Evolutionary conservation across 2,329 filamentous ascomycete species (phyloP).

Genomic region (Beauveria caledonica): DNA sequence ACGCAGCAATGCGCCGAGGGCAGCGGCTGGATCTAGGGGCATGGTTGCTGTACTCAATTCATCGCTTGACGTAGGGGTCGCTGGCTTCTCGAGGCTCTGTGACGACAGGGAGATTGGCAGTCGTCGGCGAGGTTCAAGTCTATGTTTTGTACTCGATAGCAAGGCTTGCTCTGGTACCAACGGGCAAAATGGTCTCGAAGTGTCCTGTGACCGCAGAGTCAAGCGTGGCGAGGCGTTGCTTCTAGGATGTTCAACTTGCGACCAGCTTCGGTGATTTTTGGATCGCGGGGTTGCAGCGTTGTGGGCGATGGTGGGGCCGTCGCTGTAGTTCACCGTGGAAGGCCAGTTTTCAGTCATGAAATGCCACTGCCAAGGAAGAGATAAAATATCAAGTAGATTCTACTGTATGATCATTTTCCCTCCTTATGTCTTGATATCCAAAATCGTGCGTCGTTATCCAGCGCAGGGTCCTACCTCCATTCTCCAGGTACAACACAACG

Average conservation of each 20-base stretch:
- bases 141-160: not conserved
- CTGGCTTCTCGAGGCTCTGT: not conserved
- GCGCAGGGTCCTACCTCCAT: too few relatives aligned
- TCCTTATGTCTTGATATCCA: not conserved
- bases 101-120: not conserved
- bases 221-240: not conserved
- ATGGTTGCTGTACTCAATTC: constrained; percentile 22
- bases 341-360: not conserved
- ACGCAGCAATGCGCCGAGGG: constrained; percentile 47
- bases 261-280: not conserved
- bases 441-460: too few relatives aligned
- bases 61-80: constrained; percentile 15
- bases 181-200: too few relatives aligned
- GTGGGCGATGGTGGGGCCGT: constrained; percentile 11
- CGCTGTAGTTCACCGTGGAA: not conserved
- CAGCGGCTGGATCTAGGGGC: constrained; percentile 39
- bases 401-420: not conserved
- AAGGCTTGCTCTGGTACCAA: not conserved
- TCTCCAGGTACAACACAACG: not conserved
- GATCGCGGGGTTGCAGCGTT: constrained; percentile 12
- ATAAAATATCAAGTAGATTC: too few relatives aligned
- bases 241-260: not conserved
- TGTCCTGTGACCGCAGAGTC: not conserved
- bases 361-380: not conserved
- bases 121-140: not conserved